phyloP scores from a whole-genome alignment of 768 basidiomycete genomes.

The Lactifluus pinguis region DNA sequence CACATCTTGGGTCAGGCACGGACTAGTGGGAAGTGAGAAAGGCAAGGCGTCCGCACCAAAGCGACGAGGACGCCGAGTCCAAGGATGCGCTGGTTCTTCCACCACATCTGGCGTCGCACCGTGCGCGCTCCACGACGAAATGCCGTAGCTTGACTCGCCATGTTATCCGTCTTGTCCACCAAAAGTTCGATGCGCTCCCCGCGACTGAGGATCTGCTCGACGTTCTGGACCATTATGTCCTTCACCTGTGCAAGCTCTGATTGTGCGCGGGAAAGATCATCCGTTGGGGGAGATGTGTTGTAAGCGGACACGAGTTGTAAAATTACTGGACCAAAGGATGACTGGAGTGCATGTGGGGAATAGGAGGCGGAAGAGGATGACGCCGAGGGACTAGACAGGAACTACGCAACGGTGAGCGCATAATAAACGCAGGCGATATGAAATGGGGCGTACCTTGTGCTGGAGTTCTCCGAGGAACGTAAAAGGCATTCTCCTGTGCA shows the following conservation, averaged over 20 bases:
- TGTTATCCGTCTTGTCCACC: constrained; percentile 93
- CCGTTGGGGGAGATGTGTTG: constrained; percentile 79
- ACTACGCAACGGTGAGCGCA: constrained; percentile 31
- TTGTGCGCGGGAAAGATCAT: constrained; percentile 87
- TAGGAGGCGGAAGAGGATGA: constrained; percentile 41
- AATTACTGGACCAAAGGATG: constrained; percentile 60
- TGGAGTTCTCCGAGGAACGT: constrained; percentile 86
- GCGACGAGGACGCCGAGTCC: constrained; percentile 63
- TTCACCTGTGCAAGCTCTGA: constrained; percentile 85
- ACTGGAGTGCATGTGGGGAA: constrained; percentile 55
- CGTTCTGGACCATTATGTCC: constrained; percentile 97
- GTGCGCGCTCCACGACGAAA: constrained; percentile 83
- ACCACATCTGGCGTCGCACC: constrained; percentile 84
- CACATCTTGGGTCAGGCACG: constrained; percentile 12
- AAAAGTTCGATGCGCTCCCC: constrained; percentile 94
- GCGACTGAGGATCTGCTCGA: constrained; percentile 88
- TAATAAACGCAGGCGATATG: background rate
- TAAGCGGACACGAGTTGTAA: constrained; percentile 76
- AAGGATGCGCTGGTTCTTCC: constrained; percentile 68
- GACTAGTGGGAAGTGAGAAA: background rate
- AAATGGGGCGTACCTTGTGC: constrained; percentile 41
- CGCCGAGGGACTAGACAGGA: constrained; percentile 52
- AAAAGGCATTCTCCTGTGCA: constrained; percentile 77
- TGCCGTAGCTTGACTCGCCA: constrained; percentile 89
- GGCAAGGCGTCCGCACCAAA: constrained; percentile 38